These are phyloP conservation scores for Globisporangium iwayamae DNA, from an alignment of 352 stramenopile species.

Conservation along the genomic window DNA sequence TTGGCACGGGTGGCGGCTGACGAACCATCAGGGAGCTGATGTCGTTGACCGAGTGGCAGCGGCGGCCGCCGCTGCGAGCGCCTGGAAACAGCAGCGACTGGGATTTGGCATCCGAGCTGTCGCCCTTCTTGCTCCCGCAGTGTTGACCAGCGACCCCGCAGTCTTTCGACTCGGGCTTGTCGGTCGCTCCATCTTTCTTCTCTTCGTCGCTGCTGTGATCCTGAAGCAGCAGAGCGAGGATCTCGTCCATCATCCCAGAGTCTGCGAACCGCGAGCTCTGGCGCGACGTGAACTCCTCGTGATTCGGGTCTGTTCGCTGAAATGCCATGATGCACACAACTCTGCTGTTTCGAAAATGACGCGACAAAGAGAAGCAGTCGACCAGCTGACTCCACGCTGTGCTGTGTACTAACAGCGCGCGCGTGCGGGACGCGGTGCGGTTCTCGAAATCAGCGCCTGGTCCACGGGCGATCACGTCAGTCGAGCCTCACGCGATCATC, in stretches of 20 bases:
- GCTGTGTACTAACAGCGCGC: too few species aligned
- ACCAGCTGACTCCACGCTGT: too few species aligned
- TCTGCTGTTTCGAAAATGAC: too few species aligned
- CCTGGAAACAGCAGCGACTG: not conserved
- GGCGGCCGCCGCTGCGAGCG: not conserved
- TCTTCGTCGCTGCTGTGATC: not conserved
- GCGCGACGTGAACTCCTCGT: not conserved
- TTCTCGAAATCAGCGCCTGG: too few species aligned
- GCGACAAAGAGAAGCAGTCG: too few species aligned
- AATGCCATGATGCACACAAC: not conserved
- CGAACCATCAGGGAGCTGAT: not conserved
- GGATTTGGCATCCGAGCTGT: not conserved
- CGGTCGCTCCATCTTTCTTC: not conserved
- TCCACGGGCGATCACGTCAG: too few species aligned
- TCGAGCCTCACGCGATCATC: too few species aligned
- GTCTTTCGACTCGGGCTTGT: not conserved
- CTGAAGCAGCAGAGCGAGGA: not conserved
- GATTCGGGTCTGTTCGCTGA: not conserved
- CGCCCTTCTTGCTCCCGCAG: not conserved
- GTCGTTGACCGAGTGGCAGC: not conserved
- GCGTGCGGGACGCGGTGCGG: too few species aligned
- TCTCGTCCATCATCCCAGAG: not conserved
- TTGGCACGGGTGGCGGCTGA: not conserved
- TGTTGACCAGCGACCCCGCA: not conserved
- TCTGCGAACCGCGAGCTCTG: not conserved